These are phyloP conservation scores for Gracilaria domingensis DNA, from an alignment of 23 red algal species.

Conservation along the genomic window DNA sequence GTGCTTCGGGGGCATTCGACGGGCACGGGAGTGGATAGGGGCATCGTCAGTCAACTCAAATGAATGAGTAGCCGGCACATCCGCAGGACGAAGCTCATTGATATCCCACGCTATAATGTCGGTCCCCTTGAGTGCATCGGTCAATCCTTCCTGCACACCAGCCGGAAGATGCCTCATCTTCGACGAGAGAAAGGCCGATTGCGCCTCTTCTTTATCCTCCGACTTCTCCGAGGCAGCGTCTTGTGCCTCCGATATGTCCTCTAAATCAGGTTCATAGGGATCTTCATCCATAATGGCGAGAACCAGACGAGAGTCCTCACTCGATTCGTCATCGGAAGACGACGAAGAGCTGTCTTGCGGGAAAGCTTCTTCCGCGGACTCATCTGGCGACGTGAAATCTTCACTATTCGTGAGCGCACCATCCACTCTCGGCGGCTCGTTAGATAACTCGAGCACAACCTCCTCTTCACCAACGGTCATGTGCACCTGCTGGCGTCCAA, in stretches of 20 bases:
- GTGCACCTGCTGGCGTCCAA: no score
- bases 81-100: not conserved
- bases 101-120: not conserved
- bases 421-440: no score
- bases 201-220: not conserved
- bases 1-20: constrained; percentile 1
- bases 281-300: not conserved
- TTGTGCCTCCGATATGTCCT: no score
- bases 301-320: no score
- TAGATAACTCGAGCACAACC: not conserved
- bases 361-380: no score
- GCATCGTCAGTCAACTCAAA: constrained; percentile 8
- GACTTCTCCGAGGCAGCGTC: not conserved
- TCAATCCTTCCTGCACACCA: not conserved
- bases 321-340: not conserved
- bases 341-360: not conserved
- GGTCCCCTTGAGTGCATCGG: not conserved
- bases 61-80: not conserved
- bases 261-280: no score
- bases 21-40: not conserved
- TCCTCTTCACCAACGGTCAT: no score
- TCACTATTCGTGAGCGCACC: not conserved
- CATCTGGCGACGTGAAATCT: no score
- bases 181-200: not conserved
- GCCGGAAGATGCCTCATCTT: no score